phyloP scores from a whole-genome alignment of 2,329 filamentous ascomycete species.

The Raffaelea ambrosiae region DNA sequence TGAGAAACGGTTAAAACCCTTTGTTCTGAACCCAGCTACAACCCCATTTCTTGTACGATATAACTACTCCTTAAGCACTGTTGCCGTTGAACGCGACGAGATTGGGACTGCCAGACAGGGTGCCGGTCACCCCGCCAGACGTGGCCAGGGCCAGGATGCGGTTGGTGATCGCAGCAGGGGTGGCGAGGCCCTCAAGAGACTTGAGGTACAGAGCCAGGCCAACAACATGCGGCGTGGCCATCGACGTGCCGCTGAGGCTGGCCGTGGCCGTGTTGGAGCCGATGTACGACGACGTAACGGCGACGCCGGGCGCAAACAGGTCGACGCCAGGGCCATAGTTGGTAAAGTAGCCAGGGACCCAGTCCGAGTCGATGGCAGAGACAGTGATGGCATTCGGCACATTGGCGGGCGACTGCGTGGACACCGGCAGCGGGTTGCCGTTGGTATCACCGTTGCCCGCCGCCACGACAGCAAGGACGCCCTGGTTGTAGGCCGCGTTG shows the following conservation, averaged over 20 bases:
- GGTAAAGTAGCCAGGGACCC: constrained; percentile 28
- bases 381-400: constrained; percentile 31
- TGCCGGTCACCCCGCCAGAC: constrained; percentile 6
- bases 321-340: constrained; percentile 37
- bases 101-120: constrained; percentile 7
- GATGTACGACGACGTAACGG: constrained; percentile 33
- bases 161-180: constrained; percentile 6
- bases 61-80: not conserved
- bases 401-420: constrained; percentile 8
- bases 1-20: no score
- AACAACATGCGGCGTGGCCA: constrained; percentile 32
- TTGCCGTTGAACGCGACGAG: constrained; percentile 14
- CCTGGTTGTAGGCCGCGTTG: constrained; percentile 21
- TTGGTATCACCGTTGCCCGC: constrained; percentile 29
- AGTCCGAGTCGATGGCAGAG: constrained; percentile 24
- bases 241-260: constrained; percentile 34
- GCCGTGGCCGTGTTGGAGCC: constrained; percentile 29
- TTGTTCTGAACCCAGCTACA: no score
- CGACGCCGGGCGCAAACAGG: constrained; percentile 35
- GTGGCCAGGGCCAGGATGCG: constrained; percentile 8
- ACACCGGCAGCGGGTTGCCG: constrained; percentile 24
- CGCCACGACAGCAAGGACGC: constrained; percentile 30
- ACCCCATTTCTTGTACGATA: no score
- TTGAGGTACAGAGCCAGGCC: constrained; percentile 36
- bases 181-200: constrained; percentile 27